Percentiles rank a stretch among this genome's conserved stretches.
These are phyloP conservation scores for Nemophila menziesii DNA, from an alignment of 257 asterid genomes.

Conservation along the genomic window DNA sequence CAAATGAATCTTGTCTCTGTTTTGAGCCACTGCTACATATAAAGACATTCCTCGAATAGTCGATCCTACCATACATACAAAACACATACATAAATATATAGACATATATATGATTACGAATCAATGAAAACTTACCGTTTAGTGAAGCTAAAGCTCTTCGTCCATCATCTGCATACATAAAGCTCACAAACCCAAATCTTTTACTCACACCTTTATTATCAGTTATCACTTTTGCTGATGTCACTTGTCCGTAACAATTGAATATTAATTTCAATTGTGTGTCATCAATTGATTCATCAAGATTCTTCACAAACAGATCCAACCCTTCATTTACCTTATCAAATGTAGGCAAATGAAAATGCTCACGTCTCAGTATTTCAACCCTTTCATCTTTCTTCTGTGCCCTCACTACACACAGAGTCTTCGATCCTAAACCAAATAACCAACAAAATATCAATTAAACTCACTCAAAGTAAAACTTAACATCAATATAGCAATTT, in stretches of 20 bases:
- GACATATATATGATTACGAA: constrained; percentile 6
- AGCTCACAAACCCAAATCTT: constrained; percentile 21
- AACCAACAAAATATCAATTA: not conserved
- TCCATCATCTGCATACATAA: constrained; percentile 21
- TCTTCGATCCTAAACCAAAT: constrained; percentile 26
- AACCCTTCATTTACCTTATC: constrained; percentile 5
- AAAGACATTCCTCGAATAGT: constrained; percentile 14
- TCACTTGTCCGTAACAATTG: constrained; percentile 21
- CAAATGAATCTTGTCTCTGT: no score
- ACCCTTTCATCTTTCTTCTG: constrained; percentile 20
- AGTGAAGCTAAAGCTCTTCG: constrained; percentile 19
- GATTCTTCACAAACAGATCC: constrained; percentile 22
- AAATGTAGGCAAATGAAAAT: not conserved
- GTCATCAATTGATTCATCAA: constrained; percentile 17
- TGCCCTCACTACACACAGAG: constrained; percentile 24
- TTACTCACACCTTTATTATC: constrained; percentile 16
- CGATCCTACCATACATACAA: constrained; percentile 20
- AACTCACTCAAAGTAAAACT: not conserved
- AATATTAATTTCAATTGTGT: constrained; percentile 14
- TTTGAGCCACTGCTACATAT: constrained; percentile 19
- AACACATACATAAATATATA: constrained; percentile 3
- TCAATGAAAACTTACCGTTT: constrained; percentile 15
- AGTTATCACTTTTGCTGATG: constrained; percentile 22
- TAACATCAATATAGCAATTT: no score
- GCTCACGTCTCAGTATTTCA: constrained; percentile 4